These are phyloP conservation scores for Malassezia caprae DNA, from an alignment of 1,284 basidiomycete species.

Conservation along the genomic window DNA sequence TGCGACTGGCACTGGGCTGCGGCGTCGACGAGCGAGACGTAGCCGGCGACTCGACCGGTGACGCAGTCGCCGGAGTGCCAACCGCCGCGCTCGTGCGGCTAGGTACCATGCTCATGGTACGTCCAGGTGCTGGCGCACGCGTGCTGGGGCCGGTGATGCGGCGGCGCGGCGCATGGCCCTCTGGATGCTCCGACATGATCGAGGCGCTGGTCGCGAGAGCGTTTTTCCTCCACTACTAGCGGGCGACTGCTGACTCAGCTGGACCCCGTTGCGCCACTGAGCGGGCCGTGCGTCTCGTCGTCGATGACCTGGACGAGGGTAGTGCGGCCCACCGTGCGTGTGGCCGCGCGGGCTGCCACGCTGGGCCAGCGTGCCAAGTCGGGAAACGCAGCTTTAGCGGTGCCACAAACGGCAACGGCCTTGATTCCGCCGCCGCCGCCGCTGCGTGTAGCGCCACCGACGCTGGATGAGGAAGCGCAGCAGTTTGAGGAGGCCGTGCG, in stretches of 20 bases:
- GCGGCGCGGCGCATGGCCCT: background rate
- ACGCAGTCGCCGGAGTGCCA: constrained; percentile 53
- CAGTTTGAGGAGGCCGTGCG: constrained; percentile 59
- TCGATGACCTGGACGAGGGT: background rate
- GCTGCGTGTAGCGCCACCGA: constrained; percentile 60
- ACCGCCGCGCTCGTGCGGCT: constrained; percentile 49
- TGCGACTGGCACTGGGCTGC: constrained; percentile 49
- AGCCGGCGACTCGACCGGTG: constrained; percentile 49
- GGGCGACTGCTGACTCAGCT: background rate
- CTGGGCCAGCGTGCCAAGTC: constrained; percentile 6
- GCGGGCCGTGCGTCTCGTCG: background rate
- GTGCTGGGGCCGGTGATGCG: background rate
- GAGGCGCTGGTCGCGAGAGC: background rate
- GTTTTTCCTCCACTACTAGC: background rate
- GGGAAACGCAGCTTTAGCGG: constrained; percentile 8
- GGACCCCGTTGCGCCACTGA: background rate
- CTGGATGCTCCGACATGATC: background rate
- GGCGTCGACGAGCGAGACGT: constrained; percentile 43
- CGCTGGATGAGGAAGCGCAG: constrained; percentile 58
- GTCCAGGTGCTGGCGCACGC: constrained; percentile 18
- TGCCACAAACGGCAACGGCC: constrained; percentile 49
- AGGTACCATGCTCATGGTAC: constrained; percentile 49
- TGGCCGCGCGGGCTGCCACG: background rate
- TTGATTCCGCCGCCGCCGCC: constrained; percentile 52
- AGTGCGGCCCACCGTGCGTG: background rate